These are phyloP conservation scores for Centrapalus pauciflorus DNA, from an alignment of 129 eudicot species.

Conservation along the genomic window DNA sequence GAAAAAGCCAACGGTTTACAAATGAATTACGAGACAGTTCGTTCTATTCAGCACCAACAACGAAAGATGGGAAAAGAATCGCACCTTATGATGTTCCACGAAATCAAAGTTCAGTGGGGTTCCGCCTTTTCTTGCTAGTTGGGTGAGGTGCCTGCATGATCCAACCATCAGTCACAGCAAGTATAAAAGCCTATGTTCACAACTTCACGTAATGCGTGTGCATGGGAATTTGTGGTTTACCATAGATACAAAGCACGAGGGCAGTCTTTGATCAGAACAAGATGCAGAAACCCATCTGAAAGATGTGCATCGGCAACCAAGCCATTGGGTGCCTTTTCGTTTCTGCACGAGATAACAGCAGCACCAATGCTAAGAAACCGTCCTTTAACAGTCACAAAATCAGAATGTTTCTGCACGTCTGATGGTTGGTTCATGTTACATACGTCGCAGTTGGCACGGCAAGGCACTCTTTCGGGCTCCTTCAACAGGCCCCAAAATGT, in stretches of 20 bases:
- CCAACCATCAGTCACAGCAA: no score
- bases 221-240: no score
- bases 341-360: slow-evolving; percentile 87
- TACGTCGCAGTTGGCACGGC: slow-evolving; percentile 57
- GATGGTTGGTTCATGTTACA: slow-evolving; percentile 33
- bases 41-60: background rate
- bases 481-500: slow-evolving; percentile 26
- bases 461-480: slow-evolving; percentile 36
- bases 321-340: slow-evolving; percentile 87
- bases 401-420: slow-evolving; percentile 25
- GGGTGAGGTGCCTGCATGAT: slow-evolving; percentile 58
- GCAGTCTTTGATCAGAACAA: slow-evolving; percentile 68
- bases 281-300: slow-evolving; percentile 76
- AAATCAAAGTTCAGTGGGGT: slow-evolving; percentile 57
- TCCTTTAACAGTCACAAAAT: slow-evolving; percentile 53
- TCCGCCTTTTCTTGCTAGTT: slow-evolving; percentile 63
- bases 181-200: no score
- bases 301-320: slow-evolving; percentile 92
- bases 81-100: slow-evolving; percentile 75
- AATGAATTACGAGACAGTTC: no score
- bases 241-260: slow-evolving; percentile 69
- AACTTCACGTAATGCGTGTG: no score
- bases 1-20: background rate
- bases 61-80: background rate
- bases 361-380: slow-evolving; percentile 76